Conservation (phyloP, 2,329 filamentous ascomycete species). For the Cryphonectria parasitica region DNA sequence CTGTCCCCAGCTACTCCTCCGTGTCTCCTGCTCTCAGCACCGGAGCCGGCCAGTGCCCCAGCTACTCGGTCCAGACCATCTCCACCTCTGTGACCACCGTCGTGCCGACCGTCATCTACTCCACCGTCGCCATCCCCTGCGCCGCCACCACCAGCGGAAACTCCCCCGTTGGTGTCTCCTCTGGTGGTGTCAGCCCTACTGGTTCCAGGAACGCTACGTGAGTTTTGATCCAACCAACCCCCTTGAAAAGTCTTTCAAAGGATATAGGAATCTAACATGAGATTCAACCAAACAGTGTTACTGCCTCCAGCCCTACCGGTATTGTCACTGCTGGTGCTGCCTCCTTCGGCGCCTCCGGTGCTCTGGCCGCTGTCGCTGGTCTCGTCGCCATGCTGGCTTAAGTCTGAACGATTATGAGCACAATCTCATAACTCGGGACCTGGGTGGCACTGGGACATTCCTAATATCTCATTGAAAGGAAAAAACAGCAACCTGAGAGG, state of each 20-base stretch:
- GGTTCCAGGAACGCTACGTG: conserved; percentile 38
- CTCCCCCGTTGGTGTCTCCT: conserved; percentile 26
- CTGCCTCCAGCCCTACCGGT: conserved; percentile 40
- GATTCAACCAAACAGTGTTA: conserved; percentile 32
- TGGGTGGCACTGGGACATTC: conserved; percentile 26
- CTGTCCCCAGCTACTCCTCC: conserved; percentile 21
- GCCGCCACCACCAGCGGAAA: conserved; percentile 37
- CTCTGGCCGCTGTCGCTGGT: conserved; percentile 60
- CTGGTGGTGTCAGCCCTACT: conserved; percentile 27
- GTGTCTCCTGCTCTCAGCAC: conserved; percentile 30
- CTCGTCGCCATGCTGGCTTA: conserved; percentile 60
- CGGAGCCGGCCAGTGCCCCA: conserved; percentile 38
- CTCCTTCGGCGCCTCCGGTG: conserved; percentile 56
- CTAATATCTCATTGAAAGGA: background rate
- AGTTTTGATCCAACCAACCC: conserved; percentile 30
- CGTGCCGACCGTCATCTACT: conserved; percentile 58
- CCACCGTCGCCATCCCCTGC: conserved; percentile 50
- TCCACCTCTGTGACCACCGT: conserved; percentile 61
- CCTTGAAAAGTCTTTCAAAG: background rate
- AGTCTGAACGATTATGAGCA: conserved; percentile 42
- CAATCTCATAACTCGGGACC: conserved; percentile 40
- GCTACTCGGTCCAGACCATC: conserved; percentile 53
- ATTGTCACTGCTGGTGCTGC: conserved; percentile 56
- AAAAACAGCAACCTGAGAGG: background rate
- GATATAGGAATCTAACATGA: conserved; percentile 27